Evolutionary conservation across 495 filamentous ascomycete species (phyloP), one percentile per base, ranked within the genome.

Genomic region (Penicillium atrosanguineum): DNA sequence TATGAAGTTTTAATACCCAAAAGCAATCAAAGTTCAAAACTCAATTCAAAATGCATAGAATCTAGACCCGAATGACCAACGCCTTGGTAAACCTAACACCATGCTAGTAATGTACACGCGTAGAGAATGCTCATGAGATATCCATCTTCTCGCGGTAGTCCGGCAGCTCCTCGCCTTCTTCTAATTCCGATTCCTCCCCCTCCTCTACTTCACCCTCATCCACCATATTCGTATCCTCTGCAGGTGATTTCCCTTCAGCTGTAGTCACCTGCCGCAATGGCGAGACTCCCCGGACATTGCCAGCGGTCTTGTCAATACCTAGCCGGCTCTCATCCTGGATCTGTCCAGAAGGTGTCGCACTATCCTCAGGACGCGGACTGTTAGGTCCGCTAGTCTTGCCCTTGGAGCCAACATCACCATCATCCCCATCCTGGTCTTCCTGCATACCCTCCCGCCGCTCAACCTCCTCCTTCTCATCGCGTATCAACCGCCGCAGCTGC

Each of bases 381-480:
- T 82, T 83, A 14, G 77, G 80, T 44, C 79, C 83, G 39, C 78
- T 79, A 52, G 59, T 55, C 62, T 74, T 74, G 63, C 76, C 65
- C 67, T 76, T 78, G 3, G 68, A 81, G 2, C 73, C 68, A 31
- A 77, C 75, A 39, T 83, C 86, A 39, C 82, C 87, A 43, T 89
- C 88, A 41, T 87, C 87, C 0, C 80, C 88, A 43, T 89, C 90
- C 56, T 88, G 89, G 62, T 73, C 80, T 46, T 82, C 82, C 50
- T 83, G 81, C 83, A 94, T 95, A 26, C 93, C 93, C 66, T 96
- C 82, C 50, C 80, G 76, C 40, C 83, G 68, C 64, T 86, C 84
- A 8, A 77, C 77, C 71, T 96, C 94, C 67, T 97, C 94, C 69
- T 97, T 97, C 76, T 97, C 91, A 69, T 97, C 91, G 39, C 90